Conservation (phyloP, 768 basidiomycete species). For the Sporobolomyces roseus region DNA sequence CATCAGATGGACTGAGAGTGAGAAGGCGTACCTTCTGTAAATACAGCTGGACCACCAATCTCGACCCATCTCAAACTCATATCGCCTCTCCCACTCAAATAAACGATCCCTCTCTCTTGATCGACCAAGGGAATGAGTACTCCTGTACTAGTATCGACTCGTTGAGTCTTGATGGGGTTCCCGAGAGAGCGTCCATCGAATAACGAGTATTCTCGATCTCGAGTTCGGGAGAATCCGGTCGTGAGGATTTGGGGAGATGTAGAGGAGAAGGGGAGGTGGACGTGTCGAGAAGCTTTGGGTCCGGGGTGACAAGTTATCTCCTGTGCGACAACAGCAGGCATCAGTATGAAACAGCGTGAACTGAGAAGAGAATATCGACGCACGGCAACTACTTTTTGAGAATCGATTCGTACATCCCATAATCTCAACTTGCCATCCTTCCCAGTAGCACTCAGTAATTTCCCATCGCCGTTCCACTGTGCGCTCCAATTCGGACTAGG, state of each 20-base stretch:
- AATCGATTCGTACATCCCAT: constrained; percentile 30
- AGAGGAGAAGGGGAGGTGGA: constrained; percentile 15
- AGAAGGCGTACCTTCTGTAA: constrained; percentile 43
- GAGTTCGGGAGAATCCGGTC: constrained; percentile 39
- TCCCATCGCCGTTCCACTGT: constrained; percentile 25
- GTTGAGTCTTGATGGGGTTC: constrained; percentile 37
- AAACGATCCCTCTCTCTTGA: constrained; percentile 46
- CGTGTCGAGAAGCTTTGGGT: constrained; percentile 34
- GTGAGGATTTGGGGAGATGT: constrained; percentile 20
- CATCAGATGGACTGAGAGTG: background rate
- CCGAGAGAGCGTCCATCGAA: constrained; percentile 37
- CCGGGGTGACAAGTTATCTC: constrained; percentile 14
- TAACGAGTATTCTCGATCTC: constrained; percentile 48
- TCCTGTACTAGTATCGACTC: constrained; percentile 48
- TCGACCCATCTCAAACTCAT: constrained; percentile 49
- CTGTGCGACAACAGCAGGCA: background rate
- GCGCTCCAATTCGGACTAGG: constrained; percentile 15
- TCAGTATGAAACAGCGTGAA: background rate
- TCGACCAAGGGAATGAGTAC: constrained; percentile 47
- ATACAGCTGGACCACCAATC: constrained; percentile 43
- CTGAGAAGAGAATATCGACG: background rate
- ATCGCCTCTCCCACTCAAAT: constrained; percentile 49
- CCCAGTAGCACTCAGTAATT: constrained; percentile 6
- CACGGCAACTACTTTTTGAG: constrained; percentile 3
- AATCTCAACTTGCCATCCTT: constrained; percentile 30